phyloP scores from a whole-genome alignment of 176 grass and related monocot genomes.

The Stipa capillata region DNA sequence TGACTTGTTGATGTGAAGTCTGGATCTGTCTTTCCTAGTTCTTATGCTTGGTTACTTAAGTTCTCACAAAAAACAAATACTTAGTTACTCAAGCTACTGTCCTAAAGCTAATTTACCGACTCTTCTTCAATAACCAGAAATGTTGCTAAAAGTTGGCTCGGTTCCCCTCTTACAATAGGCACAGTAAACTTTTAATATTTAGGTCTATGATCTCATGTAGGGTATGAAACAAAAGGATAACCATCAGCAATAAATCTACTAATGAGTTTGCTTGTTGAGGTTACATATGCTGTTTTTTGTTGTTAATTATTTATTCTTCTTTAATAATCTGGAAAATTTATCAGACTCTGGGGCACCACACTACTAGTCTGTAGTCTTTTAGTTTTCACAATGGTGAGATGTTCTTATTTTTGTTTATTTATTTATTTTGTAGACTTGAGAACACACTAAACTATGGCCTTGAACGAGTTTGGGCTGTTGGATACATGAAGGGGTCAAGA shows the following conservation, averaged over 20 bases:
- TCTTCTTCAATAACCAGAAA: background rate
- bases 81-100: background rate
- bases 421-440: conserved; percentile 73
- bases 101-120: background rate
- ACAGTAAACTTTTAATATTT: background rate
- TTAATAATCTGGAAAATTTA: background rate
- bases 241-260: background rate
- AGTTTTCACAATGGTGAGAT: background rate
- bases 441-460: conserved; percentile 98
- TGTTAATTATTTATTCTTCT: background rate
- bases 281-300: background rate
- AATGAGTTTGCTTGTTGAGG: background rate
- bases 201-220: background rate
- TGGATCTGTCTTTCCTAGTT: background rate
- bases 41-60: background rate
- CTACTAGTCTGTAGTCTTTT: background rate
- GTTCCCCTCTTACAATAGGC: background rate
- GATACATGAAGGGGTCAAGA: conserved; percentile 96
- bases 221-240: background rate
- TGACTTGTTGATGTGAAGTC: background rate
- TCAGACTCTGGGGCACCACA: background rate
- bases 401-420: background rate
- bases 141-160: background rate
- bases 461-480: conserved; percentile 95
- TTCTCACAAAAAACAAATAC: background rate